Conservation (phyloP, 2,329 filamentous ascomycete genomes). For the Pseudogymnoascus sp. region DNA sequence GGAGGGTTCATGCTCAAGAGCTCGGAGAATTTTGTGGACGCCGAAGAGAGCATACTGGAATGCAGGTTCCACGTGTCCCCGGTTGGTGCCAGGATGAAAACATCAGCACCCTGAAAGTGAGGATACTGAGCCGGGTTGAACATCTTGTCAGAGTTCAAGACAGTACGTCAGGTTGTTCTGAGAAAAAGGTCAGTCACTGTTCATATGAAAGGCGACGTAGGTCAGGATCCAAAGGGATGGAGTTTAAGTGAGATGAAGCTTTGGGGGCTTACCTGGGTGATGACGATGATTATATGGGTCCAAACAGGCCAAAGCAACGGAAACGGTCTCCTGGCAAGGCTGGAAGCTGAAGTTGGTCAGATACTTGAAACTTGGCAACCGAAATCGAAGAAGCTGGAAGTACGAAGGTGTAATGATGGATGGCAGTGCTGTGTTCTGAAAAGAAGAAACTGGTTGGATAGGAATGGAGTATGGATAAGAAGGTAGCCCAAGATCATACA, state of each 20-base stretch:
- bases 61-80: conserved; percentile 23
- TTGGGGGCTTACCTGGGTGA: neutral
- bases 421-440: neutral
- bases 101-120: conserved; percentile 20
- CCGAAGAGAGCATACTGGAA: conserved; percentile 15
- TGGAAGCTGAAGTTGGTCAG: neutral
- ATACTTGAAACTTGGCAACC: neutral
- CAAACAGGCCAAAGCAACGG: neutral
- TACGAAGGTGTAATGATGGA: neutral
- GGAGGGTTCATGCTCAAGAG: conserved; percentile 13
- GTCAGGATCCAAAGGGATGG: neutral
- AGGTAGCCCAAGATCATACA: neutral
- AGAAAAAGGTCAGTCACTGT: neutral
- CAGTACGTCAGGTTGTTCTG: neutral
- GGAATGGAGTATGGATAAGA: conserved; percentile 8
- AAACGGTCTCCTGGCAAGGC: neutral
- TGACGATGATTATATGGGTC: neutral
- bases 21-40: conserved; percentile 14
- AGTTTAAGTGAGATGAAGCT: neutral
- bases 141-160: neutral
- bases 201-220: neutral
- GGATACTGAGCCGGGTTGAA: conserved; percentile 9
- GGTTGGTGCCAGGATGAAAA: conserved; percentile 19
- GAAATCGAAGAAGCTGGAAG: neutral
- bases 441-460: conserved; percentile 10